Evolutionary conservation across 129 eudicot species (phyloP).

Genomic region (Dittrichia graveolens): DNA sequence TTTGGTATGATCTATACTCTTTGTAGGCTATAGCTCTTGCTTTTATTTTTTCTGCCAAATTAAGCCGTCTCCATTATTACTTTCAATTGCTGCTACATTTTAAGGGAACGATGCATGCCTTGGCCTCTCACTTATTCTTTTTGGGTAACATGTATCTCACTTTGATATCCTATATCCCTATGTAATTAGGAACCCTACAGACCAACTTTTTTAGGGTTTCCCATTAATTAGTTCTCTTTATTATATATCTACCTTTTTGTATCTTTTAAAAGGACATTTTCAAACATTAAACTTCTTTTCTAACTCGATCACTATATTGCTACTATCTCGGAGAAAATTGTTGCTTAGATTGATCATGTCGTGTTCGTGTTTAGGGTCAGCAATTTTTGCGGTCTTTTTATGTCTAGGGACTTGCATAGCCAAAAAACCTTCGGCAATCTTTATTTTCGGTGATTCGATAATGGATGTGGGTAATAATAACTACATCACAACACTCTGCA

Average conservation of each 20-base stretch:
- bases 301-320: not conserved
- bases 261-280: not conserved
- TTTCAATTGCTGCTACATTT: too few species aligned
- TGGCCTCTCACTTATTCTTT: too few species aligned
- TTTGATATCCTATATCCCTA: too few species aligned
- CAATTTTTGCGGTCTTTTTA: conserved; percentile 13
- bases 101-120: too few species aligned
- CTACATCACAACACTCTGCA: conserved; percentile 63
- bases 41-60: too few species aligned
- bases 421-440: conserved; percentile 41
- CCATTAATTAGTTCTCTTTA: too few species aligned
- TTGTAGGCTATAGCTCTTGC: too few species aligned
- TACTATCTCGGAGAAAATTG: not conserved
- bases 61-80: too few species aligned
- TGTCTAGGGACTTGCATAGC: conserved; percentile 35
- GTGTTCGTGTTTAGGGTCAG: not conserved
- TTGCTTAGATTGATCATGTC: not conserved
- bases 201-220: too few species aligned
- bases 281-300: not conserved
- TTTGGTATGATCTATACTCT: too few species aligned
- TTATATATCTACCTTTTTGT: not conserved
- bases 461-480: conserved; percentile 78
- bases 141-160: too few species aligned
- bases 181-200: too few species aligned
- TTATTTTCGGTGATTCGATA: conserved; percentile 75